Conservation (phyloP, 1,284 basidiomycete genomes). For the Cutaneotrichosporon cyanovorans region DNA sequence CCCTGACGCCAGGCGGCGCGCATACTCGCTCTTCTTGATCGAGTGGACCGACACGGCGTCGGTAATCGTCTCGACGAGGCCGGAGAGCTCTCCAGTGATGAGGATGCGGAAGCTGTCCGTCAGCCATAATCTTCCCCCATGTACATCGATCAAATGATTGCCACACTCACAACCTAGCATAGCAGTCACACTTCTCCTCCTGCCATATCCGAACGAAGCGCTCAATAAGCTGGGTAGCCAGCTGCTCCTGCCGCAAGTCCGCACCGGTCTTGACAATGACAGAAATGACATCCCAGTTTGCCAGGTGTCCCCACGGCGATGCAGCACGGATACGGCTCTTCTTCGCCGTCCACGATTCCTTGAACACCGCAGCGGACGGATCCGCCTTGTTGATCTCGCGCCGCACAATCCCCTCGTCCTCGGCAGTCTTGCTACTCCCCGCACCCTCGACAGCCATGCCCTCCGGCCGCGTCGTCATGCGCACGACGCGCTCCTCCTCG, state of each 20-base stretch:
- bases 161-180: conserved; percentile 81
- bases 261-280: conserved; percentile 98
- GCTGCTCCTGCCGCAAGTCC: conserved; percentile 93
- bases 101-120: conserved; percentile 63
- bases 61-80: conserved; percentile 88
- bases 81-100: conserved; percentile 87
- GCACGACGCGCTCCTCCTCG: conserved; percentile 91
- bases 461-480: conserved; percentile 73
- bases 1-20: conserved; percentile 70
- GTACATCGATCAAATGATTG: too few relatives aligned
- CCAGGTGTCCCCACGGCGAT: conserved; percentile 92
- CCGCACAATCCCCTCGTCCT: conserved; percentile 86
- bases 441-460: conserved; percentile 50
- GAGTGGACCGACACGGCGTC: conserved; percentile 98
- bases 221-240: conserved; percentile 89
- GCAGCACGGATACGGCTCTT: conserved; percentile 87
- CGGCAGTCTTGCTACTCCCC: conserved; percentile 55
- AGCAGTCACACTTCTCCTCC: conserved; percentile 81
- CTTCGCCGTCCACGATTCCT: conserved; percentile 91
- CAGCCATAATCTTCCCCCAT: too few relatives aligned
- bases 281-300: conserved; percentile 69
- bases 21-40: conserved; percentile 98
- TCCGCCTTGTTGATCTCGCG: conserved; percentile 94
- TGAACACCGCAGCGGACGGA: conserved; percentile 86
- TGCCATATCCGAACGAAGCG: conserved; percentile 93